A percentile compares a stretch with the other conserved stretches of the same genome.
Evolutionary conservation across 2,329 filamentous ascomycete species (phyloP).

Genomic region (Plenodomus lindquistii): DNA sequence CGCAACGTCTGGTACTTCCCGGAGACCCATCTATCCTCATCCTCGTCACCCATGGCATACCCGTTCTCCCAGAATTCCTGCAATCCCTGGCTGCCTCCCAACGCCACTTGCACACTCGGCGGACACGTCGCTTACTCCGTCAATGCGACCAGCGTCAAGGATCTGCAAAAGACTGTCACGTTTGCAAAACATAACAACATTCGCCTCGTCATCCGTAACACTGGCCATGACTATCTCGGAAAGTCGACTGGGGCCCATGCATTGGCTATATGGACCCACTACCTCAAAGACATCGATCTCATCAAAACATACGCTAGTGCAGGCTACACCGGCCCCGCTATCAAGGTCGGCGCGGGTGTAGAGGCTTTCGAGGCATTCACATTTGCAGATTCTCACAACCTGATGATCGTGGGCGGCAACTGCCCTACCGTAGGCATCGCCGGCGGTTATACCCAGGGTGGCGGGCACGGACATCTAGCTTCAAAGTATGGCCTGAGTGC

Average conservation of each 20-base stretch:
- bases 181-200: no score
- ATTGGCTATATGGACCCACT: conserved; percentile 31
- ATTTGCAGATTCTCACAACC: background rate
- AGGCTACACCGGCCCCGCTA: conserved; percentile 19
- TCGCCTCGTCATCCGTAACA: conserved; percentile 18
- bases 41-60: no score
- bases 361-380: background rate
- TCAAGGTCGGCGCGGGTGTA: conserved; percentile 27
- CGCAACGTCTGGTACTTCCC: no score
- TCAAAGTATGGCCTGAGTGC: conserved; percentile 11
- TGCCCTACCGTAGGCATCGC: conserved; percentile 51
- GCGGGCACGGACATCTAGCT: conserved; percentile 56
- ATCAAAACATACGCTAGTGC: conserved; percentile 9
- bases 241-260: conserved; percentile 23
- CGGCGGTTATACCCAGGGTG: conserved; percentile 43
- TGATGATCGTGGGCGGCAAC: conserved; percentile 5
- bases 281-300: conserved; percentile 22
- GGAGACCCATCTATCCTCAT: no score
- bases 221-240: conserved; percentile 20
- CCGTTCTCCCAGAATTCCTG: no score
- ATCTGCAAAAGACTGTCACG: no score
- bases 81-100: no score
- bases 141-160: no score
- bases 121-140: no score
- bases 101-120: no score